These are phyloP conservation scores for Parastagonospora avenae DNA, from an alignment of 2,329 filamentous ascomycete species.

Conservation along the genomic window DNA sequence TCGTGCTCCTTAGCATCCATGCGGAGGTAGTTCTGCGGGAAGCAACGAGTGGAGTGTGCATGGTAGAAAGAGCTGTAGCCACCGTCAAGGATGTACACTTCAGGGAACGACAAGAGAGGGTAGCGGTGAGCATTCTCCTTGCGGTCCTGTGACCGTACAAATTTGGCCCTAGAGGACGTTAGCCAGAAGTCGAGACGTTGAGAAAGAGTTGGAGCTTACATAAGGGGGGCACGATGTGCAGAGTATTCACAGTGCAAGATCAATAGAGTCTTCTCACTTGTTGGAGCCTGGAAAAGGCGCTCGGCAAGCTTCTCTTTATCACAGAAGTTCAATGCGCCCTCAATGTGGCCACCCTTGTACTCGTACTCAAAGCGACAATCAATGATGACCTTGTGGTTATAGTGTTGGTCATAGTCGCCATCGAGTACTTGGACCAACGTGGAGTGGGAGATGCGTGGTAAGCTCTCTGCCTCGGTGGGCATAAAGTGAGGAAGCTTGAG, in stretches of 20 bases:
- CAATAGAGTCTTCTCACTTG: constrained; percentile 76
- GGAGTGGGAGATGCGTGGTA: constrained; percentile 82
- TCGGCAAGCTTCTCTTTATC: constrained; percentile 86
- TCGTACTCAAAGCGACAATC: constrained; percentile 99
- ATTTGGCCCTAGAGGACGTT: constrained; percentile 67
- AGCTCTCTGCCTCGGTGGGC: constrained; percentile 79
- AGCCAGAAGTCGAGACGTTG: constrained; percentile 9
- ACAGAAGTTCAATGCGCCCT: constrained; percentile 93
- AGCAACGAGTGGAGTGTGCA: constrained; percentile 79
- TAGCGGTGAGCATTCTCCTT: constrained; percentile 84
- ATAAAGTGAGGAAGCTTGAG: constrained; percentile 84
- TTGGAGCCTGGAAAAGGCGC: constrained; percentile 70
- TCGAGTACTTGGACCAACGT: constrained; percentile 88
- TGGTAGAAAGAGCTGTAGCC: constrained; percentile 94
- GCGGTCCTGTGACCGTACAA: constrained; percentile 87
- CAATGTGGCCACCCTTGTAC: constrained; percentile 94
- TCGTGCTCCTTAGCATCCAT: constrained; percentile 94
- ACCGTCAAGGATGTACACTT: constrained; percentile 95
- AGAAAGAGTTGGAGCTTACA: constrained; percentile 56
- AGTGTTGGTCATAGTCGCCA: constrained; percentile 77
- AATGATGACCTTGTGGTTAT: constrained; percentile 82
- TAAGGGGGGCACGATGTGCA: constrained; percentile 91
- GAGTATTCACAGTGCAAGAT: constrained; percentile 99
- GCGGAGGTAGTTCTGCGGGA: constrained; percentile 93
- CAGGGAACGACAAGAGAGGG: constrained; percentile 88